These are phyloP conservation scores for Articulospora tetracladia DNA, from an alignment of 495 filamentous ascomycete species.

Conservation along the genomic window DNA sequence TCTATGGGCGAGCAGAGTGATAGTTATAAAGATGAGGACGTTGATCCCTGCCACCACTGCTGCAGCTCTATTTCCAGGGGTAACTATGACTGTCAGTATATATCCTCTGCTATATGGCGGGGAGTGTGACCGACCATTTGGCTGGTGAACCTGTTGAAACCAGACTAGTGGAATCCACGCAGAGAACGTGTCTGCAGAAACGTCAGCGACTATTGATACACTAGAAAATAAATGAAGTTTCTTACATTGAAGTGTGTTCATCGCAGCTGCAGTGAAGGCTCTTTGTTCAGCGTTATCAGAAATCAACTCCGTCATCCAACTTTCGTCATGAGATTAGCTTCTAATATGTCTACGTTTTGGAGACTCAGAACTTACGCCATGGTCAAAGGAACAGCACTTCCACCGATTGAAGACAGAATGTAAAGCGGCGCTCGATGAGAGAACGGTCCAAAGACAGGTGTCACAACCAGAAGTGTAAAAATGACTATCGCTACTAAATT, in stretches of 20 bases:
- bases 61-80: constrained; percentile 16
- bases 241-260: constrained; percentile 22
- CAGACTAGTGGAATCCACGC: constrained; percentile 20
- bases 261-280: constrained; percentile 19
- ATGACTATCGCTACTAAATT: constrained; percentile 23
- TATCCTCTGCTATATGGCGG: neutral
- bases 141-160: constrained; percentile 20
- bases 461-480: constrained; percentile 22
- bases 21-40: constrained; percentile 12
- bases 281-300: constrained; percentile 19
- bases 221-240: neutral
- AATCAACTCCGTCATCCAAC: constrained; percentile 19
- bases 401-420: constrained; percentile 14
- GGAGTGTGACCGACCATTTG: constrained; percentile 6
- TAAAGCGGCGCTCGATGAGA: constrained; percentile 21
- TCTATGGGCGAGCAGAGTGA: constrained; percentile 11
- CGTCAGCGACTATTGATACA: neutral
- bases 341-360: no score
- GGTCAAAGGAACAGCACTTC: constrained; percentile 18
- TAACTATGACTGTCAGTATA: constrained; percentile 7
- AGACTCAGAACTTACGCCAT: constrained; percentile 1
- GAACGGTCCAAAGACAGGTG: constrained; percentile 17
- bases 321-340: neutral
- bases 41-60: constrained; percentile 16
- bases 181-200: constrained; percentile 8